Percentiles rank a stretch among this genome's conserved stretches.
Conservation (phyloP, 1,139 yeast species). For the Zhuliangozyma blackwelliae region DNA sequence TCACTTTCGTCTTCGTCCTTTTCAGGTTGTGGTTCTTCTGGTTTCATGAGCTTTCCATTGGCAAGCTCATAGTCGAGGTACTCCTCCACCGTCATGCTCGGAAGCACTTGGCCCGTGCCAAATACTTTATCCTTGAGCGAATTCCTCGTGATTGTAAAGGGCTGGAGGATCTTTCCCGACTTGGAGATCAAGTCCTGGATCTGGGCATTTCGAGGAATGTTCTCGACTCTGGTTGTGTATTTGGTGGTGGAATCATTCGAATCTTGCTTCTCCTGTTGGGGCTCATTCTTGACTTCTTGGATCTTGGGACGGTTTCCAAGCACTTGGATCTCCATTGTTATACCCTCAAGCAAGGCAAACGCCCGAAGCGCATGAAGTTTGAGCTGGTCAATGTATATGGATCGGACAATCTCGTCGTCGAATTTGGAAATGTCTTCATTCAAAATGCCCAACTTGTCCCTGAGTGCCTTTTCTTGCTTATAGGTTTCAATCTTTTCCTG, state of each 20-base stretch:
- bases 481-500: constrained; percentile 70
- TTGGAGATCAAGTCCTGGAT: constrained; percentile 46
- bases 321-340: constrained; percentile 56
- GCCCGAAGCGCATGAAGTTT: constrained; percentile 49
- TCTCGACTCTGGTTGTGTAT: constrained; percentile 54
- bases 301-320: constrained; percentile 34
- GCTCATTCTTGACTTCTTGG: constrained; percentile 13
- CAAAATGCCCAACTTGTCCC: constrained; percentile 35
- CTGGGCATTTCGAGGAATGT: constrained; percentile 26
- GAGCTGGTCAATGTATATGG: constrained; percentile 52
- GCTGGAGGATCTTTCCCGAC: constrained; percentile 75
- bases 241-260: constrained; percentile 28
- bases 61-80: constrained; percentile 80
- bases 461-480: constrained; percentile 55
- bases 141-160: constrained; percentile 74
- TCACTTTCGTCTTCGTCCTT: constrained; percentile 28
- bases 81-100: constrained; percentile 94
- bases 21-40: constrained; percentile 33
- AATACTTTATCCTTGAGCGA: constrained; percentile 61
- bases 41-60: constrained; percentile 71
- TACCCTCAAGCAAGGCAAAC: constrained; percentile 49
- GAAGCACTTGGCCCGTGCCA: constrained; percentile 91
- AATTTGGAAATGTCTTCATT: constrained; percentile 27
- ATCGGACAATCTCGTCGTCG: constrained; percentile 62
- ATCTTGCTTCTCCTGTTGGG: constrained; percentile 11